A percentile compares a stretch with the other conserved stretches of the same genome.
These are phyloP conservation scores for Diversispora eburnea DNA, from an alignment of 192 early-diverging fungal genomes.

Conservation along the genomic window DNA sequence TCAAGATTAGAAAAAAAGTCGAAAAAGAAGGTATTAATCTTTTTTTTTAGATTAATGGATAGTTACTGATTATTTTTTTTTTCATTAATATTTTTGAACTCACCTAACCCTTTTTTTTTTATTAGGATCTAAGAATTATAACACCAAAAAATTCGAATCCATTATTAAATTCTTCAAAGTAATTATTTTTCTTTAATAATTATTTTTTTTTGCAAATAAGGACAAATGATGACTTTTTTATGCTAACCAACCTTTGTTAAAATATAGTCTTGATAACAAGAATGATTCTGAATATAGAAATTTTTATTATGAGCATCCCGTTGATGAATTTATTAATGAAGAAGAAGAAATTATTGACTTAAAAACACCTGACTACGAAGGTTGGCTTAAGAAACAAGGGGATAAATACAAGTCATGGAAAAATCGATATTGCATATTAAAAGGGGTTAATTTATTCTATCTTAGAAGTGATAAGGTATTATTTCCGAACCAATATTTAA, in stretches of 20 bases:
- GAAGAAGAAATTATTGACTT: conserved; percentile 37
- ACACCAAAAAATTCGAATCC: too few species aligned
- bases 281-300: conserved; percentile 23
- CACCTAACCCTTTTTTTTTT: too few species aligned
- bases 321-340: conserved; percentile 30
- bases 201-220: too few species aligned
- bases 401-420: conserved; percentile 61
- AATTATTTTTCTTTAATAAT: too few species aligned
- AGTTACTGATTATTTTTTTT: too few species aligned
- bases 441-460: conserved; percentile 54
- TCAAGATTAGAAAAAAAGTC: too few species aligned
- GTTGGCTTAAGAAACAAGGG: conserved; percentile 57
- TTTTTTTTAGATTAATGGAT: too few species aligned
- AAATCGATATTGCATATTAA: conserved; percentile 59
- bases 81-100: too few species aligned
- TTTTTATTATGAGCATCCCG: conserved; percentile 28
- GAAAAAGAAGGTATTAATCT: too few species aligned
- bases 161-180: background rate
- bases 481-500: background rate
- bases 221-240: too few species aligned
- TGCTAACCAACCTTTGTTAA: background rate
- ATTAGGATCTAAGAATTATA: too few species aligned
- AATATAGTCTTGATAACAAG: background rate
- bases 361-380: conserved; percentile 54
- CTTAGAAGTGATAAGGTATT: conserved; percentile 51